Conservation (phyloP, 1,284 basidiomycete species). For the Ceraceosorus bombacis region DNA sequence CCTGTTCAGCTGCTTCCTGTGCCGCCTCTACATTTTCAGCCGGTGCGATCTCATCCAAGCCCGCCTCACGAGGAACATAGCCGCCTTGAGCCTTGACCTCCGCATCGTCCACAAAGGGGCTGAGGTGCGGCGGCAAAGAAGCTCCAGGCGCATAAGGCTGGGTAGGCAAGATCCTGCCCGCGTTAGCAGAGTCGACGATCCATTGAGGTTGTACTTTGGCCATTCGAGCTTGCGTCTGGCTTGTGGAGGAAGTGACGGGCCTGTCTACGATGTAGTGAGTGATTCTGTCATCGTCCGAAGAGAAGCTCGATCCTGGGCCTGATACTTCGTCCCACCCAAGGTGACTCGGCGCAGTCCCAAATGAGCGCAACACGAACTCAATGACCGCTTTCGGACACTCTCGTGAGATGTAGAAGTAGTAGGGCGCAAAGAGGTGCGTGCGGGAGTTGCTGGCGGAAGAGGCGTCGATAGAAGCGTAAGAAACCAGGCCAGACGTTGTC, state of each 20-base stretch:
- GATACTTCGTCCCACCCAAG: constrained; percentile 78
- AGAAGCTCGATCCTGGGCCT: constrained; percentile 73
- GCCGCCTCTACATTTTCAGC: constrained; percentile 60
- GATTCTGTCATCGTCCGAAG: constrained; percentile 59
- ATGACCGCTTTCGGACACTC: constrained; percentile 87
- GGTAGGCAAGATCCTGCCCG: constrained; percentile 72
- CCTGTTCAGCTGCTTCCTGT: constrained; percentile 51
- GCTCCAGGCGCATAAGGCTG: constrained; percentile 80
- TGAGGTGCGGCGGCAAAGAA: constrained; percentile 85
- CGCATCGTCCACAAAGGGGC: constrained; percentile 80
- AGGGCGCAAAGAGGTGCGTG: constrained; percentile 65
- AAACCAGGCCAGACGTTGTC: constrained; percentile 57
- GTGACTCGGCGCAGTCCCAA: constrained; percentile 63
- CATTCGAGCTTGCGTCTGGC: constrained; percentile 53
- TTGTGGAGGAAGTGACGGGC: constrained; percentile 53
- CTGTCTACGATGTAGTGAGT: constrained; percentile 96
- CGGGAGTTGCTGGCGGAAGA: constrained; percentile 20
- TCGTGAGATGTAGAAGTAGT: constrained; percentile 88
- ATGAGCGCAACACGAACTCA: constrained; percentile 87
- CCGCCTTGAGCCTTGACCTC: constrained; percentile 52
- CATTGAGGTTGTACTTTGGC: constrained; percentile 96
- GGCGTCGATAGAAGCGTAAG: constrained; percentile 60
- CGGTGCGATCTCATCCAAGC: constrained; percentile 51
- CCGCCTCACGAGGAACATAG: constrained; percentile 50
- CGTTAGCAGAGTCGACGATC: constrained; percentile 93